These are phyloP conservation scores for Caryopteris hybrid DNA, from an alignment of 305 asterid species.

Conservation along the genomic window DNA sequence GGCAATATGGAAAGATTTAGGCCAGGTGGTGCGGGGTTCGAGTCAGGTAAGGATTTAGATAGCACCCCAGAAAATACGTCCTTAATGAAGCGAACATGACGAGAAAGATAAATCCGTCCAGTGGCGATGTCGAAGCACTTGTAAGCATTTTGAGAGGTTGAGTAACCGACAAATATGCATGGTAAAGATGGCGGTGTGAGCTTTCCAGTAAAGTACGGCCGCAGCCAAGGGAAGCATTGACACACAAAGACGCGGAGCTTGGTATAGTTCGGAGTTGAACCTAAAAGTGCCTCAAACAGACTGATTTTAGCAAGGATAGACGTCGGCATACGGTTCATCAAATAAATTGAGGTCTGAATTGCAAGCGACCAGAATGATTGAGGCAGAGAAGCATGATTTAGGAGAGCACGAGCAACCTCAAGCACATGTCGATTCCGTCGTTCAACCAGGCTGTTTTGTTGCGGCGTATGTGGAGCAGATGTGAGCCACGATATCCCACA, in stretches of 20 bases:
- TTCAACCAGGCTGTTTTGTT: neutral
- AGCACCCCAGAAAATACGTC: no score
- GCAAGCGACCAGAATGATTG: neutral
- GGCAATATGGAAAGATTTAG: no score
- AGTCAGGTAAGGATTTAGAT: no score
- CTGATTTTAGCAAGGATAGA: neutral
- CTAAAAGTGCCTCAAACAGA: neutral
- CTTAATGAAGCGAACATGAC: neutral
- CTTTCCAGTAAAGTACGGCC: neutral
- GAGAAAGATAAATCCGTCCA: neutral
- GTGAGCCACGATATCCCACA: neutral
- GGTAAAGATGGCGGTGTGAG: neutral
- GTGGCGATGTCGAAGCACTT: no score
- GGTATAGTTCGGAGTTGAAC: neutral
- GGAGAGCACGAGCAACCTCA: no score
- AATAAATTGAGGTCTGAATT: neutral
- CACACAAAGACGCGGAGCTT: neutral
- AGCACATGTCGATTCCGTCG: no score
- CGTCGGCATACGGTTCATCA: neutral
- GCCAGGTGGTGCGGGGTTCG: no score
- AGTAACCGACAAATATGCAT: neutral
- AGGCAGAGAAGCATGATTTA: neutral
- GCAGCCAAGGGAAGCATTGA: neutral
- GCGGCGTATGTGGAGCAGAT: no score
- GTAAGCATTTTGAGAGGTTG: no score